Base-by-base conservation (phyloP, 2,329 filamentous ascomycete species). In the Chaetoscypha palmicola region DNA sequence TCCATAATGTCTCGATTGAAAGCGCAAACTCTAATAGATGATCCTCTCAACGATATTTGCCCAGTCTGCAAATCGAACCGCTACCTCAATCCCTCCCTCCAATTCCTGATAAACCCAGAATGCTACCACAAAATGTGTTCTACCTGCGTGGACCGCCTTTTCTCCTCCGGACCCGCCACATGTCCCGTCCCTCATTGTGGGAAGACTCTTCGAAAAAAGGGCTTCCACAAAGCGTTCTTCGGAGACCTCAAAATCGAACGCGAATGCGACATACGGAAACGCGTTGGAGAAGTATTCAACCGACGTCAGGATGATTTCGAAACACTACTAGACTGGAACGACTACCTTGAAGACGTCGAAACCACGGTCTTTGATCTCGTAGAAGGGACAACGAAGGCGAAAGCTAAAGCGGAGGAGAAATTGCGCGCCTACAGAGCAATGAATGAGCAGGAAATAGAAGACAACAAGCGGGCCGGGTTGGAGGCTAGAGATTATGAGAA, bases 121-220 rank as follows among this genome's bases (percentile, higher is more conserved):
- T 98, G 92, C 76, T 98, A 98, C 72, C 92, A 98, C 73, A 88
- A 88, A 56, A 97, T 98, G 87, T 98, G 92, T 72, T 84, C 88
- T 64, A 90, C 86, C 45, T 98, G 92, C 69, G 90, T 97, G 32
- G 86, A 91, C 66, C 85, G 91, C 44, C 86, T 97, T 58, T 98
- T 97, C 74, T 85, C 84, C 26, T 82, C 87, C 43, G 92, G 92
- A 0, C 92, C 92, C 1, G 87, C 89, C 44, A 86, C 89, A 49
- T 98, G 94, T 62, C 92, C 92, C 1, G 87, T 96, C 46, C 86
- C 87, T 0, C 86, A 84, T 31, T 98, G 92, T 68, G 78, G 81
- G 62, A 83, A 86, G 64, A 97, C 89, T 1, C 74, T 98, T 4
- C 83, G 92, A 1, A 86, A 90, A 59, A 78, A 81, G 46, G 81